These are phyloP conservation scores for Sicyos edulis DNA, from an alignment of 306 rosid species.

Conservation along the genomic window DNA sequence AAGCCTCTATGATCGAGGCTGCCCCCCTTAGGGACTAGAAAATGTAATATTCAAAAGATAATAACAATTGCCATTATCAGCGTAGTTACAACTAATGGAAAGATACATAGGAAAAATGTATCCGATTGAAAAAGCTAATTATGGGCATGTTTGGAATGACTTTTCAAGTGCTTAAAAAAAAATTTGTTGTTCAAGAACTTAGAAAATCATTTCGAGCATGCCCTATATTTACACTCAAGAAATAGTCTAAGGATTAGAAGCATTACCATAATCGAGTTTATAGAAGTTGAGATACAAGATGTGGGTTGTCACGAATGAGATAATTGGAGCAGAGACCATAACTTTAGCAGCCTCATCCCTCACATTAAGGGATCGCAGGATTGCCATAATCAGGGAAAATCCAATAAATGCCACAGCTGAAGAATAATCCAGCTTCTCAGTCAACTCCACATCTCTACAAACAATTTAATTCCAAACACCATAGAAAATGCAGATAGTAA, in stretches of 20 bases:
- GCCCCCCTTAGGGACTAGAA: no score
- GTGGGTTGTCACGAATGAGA: constrained; percentile 82
- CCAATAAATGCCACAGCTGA: constrained; percentile 89
- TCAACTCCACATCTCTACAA: constrained; percentile 82
- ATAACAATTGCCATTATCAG: not conserved
- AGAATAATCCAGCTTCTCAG: constrained; percentile 77
- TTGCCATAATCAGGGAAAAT: constrained; percentile 59
- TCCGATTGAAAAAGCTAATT: not conserved
- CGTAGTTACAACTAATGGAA: not conserved
- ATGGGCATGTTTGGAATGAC: not conserved
- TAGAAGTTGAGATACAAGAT: constrained; percentile 84
- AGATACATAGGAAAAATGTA: no score
- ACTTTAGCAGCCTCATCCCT: constrained; percentile 85
- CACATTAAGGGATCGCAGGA: constrained; percentile 63
- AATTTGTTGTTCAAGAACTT: no score
- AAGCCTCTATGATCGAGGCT: no score
- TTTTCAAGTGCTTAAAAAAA: no score
- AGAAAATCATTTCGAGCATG: no score
- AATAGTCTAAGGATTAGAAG: constrained; percentile 18
- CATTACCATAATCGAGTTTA: constrained; percentile 63
- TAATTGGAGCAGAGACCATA: constrained; percentile 88
- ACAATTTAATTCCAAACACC: constrained; percentile 3
- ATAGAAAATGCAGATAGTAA: not conserved
- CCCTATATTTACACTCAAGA: constrained; percentile 5
- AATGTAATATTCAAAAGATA: no score